A percentile compares a stretch with the other conserved stretches of the same genome.
Conservation (phyloP, 192 early-diverging fungal species). For the Rhizoclosmatium sp. region DNA sequence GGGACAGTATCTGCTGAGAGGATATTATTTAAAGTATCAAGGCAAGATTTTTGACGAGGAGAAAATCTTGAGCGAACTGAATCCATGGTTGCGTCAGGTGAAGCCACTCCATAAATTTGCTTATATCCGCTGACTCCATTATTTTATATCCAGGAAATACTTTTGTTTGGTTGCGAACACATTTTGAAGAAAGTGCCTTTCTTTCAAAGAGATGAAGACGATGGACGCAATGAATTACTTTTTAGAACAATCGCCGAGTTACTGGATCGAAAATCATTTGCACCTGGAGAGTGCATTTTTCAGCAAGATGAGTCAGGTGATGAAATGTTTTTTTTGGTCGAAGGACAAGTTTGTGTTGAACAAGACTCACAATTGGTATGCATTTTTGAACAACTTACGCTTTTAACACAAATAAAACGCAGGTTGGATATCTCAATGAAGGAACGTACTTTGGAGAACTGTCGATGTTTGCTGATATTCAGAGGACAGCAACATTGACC, state of each 20-base stretch:
- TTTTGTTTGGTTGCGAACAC: slow-evolving; percentile 15
- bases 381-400: background rate
- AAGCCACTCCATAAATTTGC: background rate
- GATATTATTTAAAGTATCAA: slow-evolving; percentile 55
- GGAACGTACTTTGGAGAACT: slow-evolving; percentile 28
- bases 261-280: slow-evolving; percentile 14
- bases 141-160: slow-evolving; percentile 3
- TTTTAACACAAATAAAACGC: background rate
- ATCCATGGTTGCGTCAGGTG: slow-evolving; percentile 50
- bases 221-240: slow-evolving; percentile 12
- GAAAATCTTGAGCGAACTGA: slow-evolving; percentile 51
- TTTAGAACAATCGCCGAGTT: background rate
- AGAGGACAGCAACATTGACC: background rate
- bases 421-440: background rate
- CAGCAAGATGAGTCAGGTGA: slow-evolving; percentile 2
- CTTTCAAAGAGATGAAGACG: slow-evolving; percentile 7
- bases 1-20: slow-evolving; percentile 24
- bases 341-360: background rate
- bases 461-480: slow-evolving; percentile 12
- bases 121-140: background rate
- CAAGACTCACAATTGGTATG: too few species aligned
- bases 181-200: slow-evolving; percentile 25
- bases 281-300: background rate
- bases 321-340: slow-evolving; percentile 21
- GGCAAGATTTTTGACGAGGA: slow-evolving; percentile 57